Conservation (phyloP, 1,284 basidiomycete species). For the Apiotrichum sp. region DNA sequence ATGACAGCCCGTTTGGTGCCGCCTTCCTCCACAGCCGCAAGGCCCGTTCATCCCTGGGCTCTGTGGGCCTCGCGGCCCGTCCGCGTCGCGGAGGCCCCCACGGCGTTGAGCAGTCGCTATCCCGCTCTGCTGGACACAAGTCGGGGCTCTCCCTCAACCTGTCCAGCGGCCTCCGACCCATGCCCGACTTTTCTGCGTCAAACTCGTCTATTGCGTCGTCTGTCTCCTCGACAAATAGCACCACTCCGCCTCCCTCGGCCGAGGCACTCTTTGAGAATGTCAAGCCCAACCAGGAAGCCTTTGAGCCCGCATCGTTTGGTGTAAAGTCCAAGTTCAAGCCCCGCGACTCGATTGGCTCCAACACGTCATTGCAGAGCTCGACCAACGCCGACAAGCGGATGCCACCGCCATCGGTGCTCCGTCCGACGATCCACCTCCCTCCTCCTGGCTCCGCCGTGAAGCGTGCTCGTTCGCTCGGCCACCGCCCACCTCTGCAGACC, state of each 20-base stretch:
- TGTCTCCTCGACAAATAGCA: slow-evolving; percentile 22
- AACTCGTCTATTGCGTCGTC: slow-evolving; percentile 42
- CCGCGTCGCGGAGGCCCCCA: slow-evolving; percentile 2
- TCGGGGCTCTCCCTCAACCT: slow-evolving; percentile 42
- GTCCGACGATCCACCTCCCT: slow-evolving; percentile 6
- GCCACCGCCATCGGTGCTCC: slow-evolving; percentile 18
- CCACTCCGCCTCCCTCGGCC: slow-evolving; percentile 33
- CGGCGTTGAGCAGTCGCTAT: slow-evolving; percentile 25
- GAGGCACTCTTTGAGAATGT: slow-evolving; percentile 46
- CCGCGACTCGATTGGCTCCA: slow-evolving; percentile 43
- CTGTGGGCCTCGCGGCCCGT: slow-evolving; percentile 3
- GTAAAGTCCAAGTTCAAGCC: slow-evolving; percentile 46
- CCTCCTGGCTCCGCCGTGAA: slow-evolving; percentile 7
- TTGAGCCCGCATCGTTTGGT: slow-evolving; percentile 31
- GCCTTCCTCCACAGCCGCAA: slow-evolving; percentile 16
- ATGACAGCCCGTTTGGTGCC: slow-evolving; percentile 36
- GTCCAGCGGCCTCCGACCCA: slow-evolving; percentile 14
- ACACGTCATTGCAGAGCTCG: slow-evolving; percentile 19
- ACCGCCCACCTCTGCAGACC: slow-evolving; percentile 8
- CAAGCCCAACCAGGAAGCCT: slow-evolving; percentile 46
- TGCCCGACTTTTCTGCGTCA: slow-evolving; percentile 35
- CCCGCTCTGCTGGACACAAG: slow-evolving; percentile 45
- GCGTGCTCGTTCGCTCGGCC: slow-evolving; percentile 14
- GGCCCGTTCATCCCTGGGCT: slow-evolving; percentile 11
- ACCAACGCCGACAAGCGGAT: slow-evolving; percentile 12